phyloP scores from a whole-genome alignment of 805 yeast species.

The Tetrapisispora nanseiensis region DNA sequence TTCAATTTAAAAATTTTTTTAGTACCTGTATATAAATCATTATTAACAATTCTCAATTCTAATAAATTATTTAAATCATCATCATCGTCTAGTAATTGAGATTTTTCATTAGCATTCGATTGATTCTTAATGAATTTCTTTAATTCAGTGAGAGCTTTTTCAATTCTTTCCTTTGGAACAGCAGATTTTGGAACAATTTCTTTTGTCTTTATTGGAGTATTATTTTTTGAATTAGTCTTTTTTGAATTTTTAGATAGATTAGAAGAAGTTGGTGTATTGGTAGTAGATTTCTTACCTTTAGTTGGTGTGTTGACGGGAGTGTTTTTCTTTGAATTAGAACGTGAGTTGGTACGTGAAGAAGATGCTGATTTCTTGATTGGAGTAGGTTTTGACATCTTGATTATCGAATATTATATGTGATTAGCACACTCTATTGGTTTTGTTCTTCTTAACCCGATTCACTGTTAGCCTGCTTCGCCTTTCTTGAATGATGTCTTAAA shows the following conservation, averaged over 20 bases:
- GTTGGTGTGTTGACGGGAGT: slow-evolving; percentile 15
- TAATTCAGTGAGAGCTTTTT: slow-evolving; percentile 56
- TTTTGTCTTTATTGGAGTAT: slow-evolving; percentile 1
- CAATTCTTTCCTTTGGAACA: slow-evolving; percentile 28
- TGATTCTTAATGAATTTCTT: slow-evolving; percentile 33
- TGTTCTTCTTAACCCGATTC: too few relatives aligned
- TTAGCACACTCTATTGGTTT: too few relatives aligned
- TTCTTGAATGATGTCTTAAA: too few relatives aligned
- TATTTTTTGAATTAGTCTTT: slow-evolving; percentile 6
- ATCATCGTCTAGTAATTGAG: slow-evolving; percentile 39
- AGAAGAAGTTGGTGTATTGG: background rate
- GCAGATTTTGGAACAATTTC: slow-evolving; percentile 7
- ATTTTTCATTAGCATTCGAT: slow-evolving; percentile 22
- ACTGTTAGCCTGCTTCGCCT: too few relatives aligned
- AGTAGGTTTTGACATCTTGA: slow-evolving; percentile 1
- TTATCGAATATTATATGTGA: too few relatives aligned
- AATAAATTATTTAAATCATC: slow-evolving; percentile 37
- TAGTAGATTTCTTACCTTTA: slow-evolving; percentile 1
- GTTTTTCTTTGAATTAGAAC: slow-evolving; percentile 11
- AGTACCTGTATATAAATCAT: slow-evolving; percentile 45
- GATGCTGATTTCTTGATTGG: slow-evolving; percentile 3
- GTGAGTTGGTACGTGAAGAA: background rate
- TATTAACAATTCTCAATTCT: slow-evolving; percentile 54
- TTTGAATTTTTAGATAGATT: slow-evolving; percentile 7
- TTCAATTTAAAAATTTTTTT: slow-evolving; percentile 52